Conservation (phyloP, 208 protist species). For the Phytomonas francai region DNA sequence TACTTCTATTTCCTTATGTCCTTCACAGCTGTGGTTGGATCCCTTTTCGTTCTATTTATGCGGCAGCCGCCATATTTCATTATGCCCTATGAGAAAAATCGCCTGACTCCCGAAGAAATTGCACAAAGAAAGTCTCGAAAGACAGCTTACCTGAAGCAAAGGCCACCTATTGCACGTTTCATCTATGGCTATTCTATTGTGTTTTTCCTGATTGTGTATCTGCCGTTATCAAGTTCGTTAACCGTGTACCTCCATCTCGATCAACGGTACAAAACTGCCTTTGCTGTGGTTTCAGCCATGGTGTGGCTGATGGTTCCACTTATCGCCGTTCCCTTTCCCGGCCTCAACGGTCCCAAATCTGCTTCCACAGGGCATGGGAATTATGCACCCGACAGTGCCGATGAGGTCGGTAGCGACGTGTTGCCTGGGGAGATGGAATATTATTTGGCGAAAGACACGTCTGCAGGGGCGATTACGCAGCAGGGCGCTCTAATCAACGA, state of each 20-base stretch:
- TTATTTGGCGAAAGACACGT: too few relatives aligned
- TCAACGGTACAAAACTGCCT: conserved; percentile 11
- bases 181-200: conserved; percentile 34
- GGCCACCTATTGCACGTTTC: conserved; percentile 49
- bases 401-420: neutral
- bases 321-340: conserved; percentile 19
- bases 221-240: conserved; percentile 39
- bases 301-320: conserved; percentile 15
- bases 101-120: conserved; percentile 21
- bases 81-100: conserved; percentile 28
- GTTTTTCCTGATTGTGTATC: conserved; percentile 41
- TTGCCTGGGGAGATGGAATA: neutral
- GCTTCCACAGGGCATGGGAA: conserved; percentile 7
- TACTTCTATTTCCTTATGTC: conserved; percentile 60
- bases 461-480: too few relatives aligned
- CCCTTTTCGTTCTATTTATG: conserved; percentile 24
- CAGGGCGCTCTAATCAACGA: too few relatives aligned
- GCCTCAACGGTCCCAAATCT: too few relatives aligned
- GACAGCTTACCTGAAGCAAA: conserved; percentile 39
- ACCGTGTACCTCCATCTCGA: conserved; percentile 22
- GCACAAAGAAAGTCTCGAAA: conserved; percentile 9
- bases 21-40: conserved; percentile 16
- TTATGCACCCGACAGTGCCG: neutral
- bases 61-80: conserved; percentile 55
- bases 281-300: conserved; percentile 30